Percentiles rank a stretch among this genome's conserved stretches.
These are phyloP conservation scores for Auriculariales sp. DNA, from an alignment of 768 basidiomycete genomes.

Conservation along the genomic window DNA sequence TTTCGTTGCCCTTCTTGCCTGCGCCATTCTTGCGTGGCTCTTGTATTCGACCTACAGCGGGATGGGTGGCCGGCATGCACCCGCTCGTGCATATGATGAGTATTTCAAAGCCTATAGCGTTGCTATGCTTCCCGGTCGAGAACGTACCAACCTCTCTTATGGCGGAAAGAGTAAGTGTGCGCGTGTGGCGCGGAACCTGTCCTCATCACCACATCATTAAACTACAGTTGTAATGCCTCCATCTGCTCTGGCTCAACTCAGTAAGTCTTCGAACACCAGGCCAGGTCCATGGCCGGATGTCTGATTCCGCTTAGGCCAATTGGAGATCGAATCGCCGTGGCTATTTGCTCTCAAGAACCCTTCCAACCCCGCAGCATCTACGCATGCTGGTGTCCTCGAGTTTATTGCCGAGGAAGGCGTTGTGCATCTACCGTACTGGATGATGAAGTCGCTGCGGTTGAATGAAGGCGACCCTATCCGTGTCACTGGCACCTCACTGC, in stretches of 20 bases:
- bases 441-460: slow-evolving; percentile 93
- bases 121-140: slow-evolving; percentile 77
- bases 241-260: slow-evolving; percentile 79
- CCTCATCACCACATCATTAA: not conserved
- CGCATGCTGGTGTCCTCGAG: slow-evolving; percentile 94
- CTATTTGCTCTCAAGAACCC: slow-evolving; percentile 95
- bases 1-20: no score
- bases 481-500: slow-evolving; percentile 73
- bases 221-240: slow-evolving; percentile 88
- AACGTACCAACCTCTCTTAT: slow-evolving; percentile 84
- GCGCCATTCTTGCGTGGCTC: no score
- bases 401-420: slow-evolving; percentile 96
- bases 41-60: no score
- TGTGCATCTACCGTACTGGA: slow-evolving; percentile 95
- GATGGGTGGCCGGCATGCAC: slow-evolving; percentile 10
- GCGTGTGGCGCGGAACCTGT: slow-evolving; percentile 10
- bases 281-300: not conserved
- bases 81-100: slow-evolving; percentile 72
- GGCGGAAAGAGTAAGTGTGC: slow-evolving; percentile 84
- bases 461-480: slow-evolving; percentile 93
- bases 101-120: slow-evolving; percentile 92
- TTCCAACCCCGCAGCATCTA: slow-evolving; percentile 63
- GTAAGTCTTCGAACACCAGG: slow-evolving; percentile 16
- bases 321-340: slow-evolving; percentile 89
- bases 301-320: slow-evolving; percentile 7